Percentiles rank a stretch among this genome's conserved stretches.
phyloP scores from a whole-genome alignment of 2,329 filamentous ascomycete genomes.

The Calonectria pseudoreteaudii region DNA sequence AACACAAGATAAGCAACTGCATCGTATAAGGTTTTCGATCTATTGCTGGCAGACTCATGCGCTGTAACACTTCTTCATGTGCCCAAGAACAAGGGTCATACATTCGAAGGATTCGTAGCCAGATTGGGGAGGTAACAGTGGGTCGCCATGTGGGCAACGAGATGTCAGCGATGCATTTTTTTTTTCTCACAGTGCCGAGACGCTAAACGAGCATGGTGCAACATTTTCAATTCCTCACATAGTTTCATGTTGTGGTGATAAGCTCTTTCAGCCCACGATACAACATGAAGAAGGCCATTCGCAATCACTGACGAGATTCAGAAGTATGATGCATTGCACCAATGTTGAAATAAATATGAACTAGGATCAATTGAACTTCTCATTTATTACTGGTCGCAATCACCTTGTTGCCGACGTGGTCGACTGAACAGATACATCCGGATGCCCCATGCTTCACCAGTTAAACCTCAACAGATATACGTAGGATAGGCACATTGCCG shows the following conservation, averaged over 20 bases:
- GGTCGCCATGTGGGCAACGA: too few relatives aligned
- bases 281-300: background rate
- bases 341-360: background rate
- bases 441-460: background rate
- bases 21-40: background rate
- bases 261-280: background rate
- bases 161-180: background rate
- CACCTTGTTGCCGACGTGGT: too few relatives aligned
- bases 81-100: too few relatives aligned
- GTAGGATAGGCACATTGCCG: too few relatives aligned
- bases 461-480: too few relatives aligned
- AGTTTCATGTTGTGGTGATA: background rate
- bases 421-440: too few relatives aligned
- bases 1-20: background rate
- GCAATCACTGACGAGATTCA: background rate
- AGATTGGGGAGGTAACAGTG: background rate
- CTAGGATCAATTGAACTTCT: too few relatives aligned
- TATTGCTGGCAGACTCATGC: background rate
- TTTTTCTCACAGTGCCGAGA: background rate
- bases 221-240: background rate
- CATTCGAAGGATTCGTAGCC: too few relatives aligned
- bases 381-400: too few relatives aligned
- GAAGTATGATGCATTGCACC: background rate
- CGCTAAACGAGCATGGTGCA: background rate
- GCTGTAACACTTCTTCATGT: background rate